Evolutionary conservation across 495 filamentous ascomycete species (phyloP), one percentile per base, ranked within the genome.

Genomic region (Aspergillus conjunctus): DNA sequence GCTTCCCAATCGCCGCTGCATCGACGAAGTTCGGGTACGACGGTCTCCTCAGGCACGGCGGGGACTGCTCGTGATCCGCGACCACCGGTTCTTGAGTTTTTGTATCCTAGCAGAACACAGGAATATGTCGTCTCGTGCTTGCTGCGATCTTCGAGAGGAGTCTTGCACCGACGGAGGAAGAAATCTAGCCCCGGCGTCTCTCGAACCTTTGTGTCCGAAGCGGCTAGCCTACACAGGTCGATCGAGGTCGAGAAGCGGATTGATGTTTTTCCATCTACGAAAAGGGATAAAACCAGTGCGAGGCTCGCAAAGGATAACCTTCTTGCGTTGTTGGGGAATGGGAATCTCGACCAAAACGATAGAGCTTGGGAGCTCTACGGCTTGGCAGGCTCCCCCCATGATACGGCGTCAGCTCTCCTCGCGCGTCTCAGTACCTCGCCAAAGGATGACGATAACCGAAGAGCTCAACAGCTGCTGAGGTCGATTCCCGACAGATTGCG

Each of bases 401-500:
- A 68, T 10, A 30, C 66, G 22, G 71, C 62, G 20, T 65, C 69
- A 17, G 62, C 69, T 46, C 65, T 82, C 18, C 72, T 80, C 51
- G 68, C 61, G 11, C 77, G 70, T 59, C 58, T 85, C 18, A 72
- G 70, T 37, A 58, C 41, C 7, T 82, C 82, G 7, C 39, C 62
- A 4, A 55, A 63, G 10, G 22, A 49, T 1, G 30, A 73, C 26
- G 74, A 85, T 67, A 56, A 66, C 32, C 68, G 73, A 65, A 66
- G 77, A 33, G 69, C 69, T n/a, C 69, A 75, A 56, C 62, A 71
- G 9, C 21, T 84, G 4, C 81, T 85, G 58, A 59, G 77, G 22
- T 31, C 45, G 14, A 78, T 82, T 44, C 55, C 72, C 20, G 34
- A 55, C 2, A 37, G 69, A 15, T 51, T 66, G 20, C 72, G 77